These are phyloP conservation scores for Naganishia liquefaciens DNA, from an alignment of 1,284 basidiomycete genomes.

Conservation along the genomic window DNA sequence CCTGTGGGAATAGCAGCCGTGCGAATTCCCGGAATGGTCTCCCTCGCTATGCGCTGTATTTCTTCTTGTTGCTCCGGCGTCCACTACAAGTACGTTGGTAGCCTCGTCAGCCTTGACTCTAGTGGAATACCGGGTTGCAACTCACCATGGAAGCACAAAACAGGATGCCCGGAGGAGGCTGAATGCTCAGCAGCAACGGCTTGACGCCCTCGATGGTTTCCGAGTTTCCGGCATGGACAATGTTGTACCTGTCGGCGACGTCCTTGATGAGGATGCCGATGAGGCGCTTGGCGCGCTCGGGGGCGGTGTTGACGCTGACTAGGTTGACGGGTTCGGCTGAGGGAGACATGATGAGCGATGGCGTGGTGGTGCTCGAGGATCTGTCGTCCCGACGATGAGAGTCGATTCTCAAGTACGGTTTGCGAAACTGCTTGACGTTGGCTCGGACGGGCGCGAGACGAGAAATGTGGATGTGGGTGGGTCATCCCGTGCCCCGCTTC, in stretches of 20 bases:
- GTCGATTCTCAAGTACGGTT: not conserved
- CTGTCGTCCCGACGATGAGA: too few species aligned
- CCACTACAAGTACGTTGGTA: conserved; percentile 41
- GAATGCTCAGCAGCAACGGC: conserved; percentile 42
- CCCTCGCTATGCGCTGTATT: conserved; percentile 48
- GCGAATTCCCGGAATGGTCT: conserved; percentile 50
- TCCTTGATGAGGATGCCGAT: conserved; percentile 48
- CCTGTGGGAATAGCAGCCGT: conserved; percentile 51
- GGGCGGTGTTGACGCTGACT: conserved; percentile 51
- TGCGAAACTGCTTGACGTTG: not conserved
- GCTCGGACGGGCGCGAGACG: not conserved
- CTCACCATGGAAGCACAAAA: conserved; percentile 49
- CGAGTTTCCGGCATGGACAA: conserved; percentile 51
- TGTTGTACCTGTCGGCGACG: conserved; percentile 49
- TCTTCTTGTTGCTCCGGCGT: conserved; percentile 51
- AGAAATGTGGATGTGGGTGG: too few species aligned
- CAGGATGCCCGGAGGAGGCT: conserved; percentile 48
- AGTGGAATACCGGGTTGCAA: not conserved
- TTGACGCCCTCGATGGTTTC: conserved; percentile 49
- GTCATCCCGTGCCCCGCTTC: conserved; percentile 1
- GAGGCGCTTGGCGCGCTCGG: conserved; percentile 48
- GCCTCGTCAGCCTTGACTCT: not conserved
- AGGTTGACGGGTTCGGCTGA: conserved; percentile 42
- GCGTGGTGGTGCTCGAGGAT: not conserved
- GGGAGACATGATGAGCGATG: conserved; percentile 16